Percentiles rank a stretch among this genome's conserved stretches.
Evolutionary conservation across 192 early-diverging fungal genomes (phyloP).

Genomic region (Coemansia nantahalensis): DNA sequence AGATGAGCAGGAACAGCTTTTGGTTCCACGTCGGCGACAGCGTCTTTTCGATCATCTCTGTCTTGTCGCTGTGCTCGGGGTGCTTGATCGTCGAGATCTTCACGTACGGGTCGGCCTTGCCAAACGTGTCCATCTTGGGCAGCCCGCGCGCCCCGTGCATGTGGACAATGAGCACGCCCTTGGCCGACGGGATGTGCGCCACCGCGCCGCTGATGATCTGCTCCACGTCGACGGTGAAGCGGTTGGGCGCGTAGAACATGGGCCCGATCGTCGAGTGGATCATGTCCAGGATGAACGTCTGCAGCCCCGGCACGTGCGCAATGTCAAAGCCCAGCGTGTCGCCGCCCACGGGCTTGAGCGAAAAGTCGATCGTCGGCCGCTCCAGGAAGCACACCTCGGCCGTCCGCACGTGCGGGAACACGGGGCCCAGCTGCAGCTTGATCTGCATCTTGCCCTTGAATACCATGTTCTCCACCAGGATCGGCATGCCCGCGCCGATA

Average conservation of each 20-base stretch:
- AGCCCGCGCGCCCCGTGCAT: constrained; percentile 78
- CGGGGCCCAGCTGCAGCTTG: constrained; percentile 79
- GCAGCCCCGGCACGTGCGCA: constrained; percentile 82
- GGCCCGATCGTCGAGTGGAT: constrained; percentile 70
- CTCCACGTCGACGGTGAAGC: constrained; percentile 75
- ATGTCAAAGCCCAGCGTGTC: constrained; percentile 84
- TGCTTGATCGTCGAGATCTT: constrained; percentile 67
- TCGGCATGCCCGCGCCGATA: constrained; percentile 79
- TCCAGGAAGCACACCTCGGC: constrained; percentile 84
- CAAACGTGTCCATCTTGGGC: constrained; percentile 84
- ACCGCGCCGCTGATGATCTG: constrained; percentile 70
- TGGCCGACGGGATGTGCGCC: constrained; percentile 63
- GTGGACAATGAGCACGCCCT: constrained; percentile 82
- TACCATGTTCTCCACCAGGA: constrained; percentile 82
- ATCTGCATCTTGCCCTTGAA: constrained; percentile 76
- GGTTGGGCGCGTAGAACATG: constrained; percentile 85
- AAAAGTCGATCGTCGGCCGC: constrained; percentile 85
- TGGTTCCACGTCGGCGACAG: constrained; percentile 87
- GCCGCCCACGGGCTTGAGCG: constrained; percentile 84
- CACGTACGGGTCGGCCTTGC: constrained; percentile 88
- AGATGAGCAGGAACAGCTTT: constrained; percentile 71
- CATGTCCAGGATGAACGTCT: constrained; percentile 70
- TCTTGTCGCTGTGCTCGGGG: constrained; percentile 59
- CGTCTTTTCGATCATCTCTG: constrained; percentile 68
- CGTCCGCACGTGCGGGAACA: constrained; percentile 84